A percentile compares a stretch with the other conserved stretches of the same genome.
Conservation (phyloP, 2,329 filamentous ascomycete species). For the Cladosporium austrohemisphaericum region DNA sequence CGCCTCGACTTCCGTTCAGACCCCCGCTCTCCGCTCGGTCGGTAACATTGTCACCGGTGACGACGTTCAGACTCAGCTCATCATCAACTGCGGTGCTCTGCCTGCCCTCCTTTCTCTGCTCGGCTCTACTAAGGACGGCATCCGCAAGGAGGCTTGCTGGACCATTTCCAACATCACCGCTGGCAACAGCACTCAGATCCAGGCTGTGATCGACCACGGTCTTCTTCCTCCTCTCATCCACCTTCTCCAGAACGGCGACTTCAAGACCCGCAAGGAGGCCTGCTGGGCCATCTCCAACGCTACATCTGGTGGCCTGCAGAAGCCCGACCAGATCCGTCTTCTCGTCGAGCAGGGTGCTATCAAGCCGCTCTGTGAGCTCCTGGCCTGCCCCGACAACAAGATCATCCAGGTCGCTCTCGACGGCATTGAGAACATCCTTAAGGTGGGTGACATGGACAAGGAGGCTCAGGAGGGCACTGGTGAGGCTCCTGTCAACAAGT, state of each 20-base stretch:
- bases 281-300: constrained; percentile 99
- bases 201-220: constrained; percentile 92
- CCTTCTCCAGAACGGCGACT: constrained; percentile 90
- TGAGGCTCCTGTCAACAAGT: constrained; percentile 82
- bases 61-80: constrained; percentile 97
- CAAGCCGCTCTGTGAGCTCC: constrained; percentile 91
- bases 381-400: constrained; percentile 97
- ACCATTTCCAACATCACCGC: constrained; percentile 99
- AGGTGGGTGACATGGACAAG: constrained; percentile 98
- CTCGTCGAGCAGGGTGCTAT: constrained; percentile 92
- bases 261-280: constrained; percentile 98
- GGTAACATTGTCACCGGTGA: constrained; percentile 99
- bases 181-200: constrained; percentile 96
- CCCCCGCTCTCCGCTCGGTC: constrained; percentile 90
- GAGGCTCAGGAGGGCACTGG: constrained; percentile 71
- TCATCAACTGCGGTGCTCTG: constrained; percentile 96
- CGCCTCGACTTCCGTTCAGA: constrained; percentile 96
- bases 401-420: constrained; percentile 99
- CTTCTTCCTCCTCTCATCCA: constrained; percentile 96
- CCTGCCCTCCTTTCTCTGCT: constrained; percentile 88
- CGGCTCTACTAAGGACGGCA: constrained; percentile 96
- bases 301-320: constrained; percentile 94
- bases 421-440: constrained; percentile 97
- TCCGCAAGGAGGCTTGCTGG: constrained; percentile 99
- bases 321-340: constrained; percentile 97